Evolutionary conservation across 768 basidiomycete genomes (phyloP).

Genomic region (Phylloporus sp.): DNA sequence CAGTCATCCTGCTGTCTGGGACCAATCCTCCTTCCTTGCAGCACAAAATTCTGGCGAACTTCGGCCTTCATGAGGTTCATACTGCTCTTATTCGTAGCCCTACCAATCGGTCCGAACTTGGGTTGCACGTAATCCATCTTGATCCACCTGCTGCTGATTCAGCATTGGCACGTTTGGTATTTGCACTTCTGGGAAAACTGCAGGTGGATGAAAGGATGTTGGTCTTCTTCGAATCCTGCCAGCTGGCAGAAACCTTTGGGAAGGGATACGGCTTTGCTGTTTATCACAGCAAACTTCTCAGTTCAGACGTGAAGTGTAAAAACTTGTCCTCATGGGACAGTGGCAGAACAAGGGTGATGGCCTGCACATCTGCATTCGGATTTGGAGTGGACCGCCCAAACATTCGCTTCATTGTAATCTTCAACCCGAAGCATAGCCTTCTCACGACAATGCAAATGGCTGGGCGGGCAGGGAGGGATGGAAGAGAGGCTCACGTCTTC

Average conservation of each 20-base stretch:
- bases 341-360: background rate
- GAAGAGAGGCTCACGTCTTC: constrained; percentile 1
- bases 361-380: constrained; percentile 3
- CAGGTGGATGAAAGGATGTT: background rate
- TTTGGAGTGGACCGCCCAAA: constrained; percentile 3
- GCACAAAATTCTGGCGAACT: background rate
- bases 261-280: background rate
- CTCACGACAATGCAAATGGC: background rate
- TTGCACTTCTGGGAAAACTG: background rate
- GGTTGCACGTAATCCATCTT: background rate
- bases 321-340: constrained; percentile 4
- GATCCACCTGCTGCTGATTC: background rate
- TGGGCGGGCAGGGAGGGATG: constrained; percentile 7
- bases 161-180: background rate
- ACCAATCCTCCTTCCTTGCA: background rate
- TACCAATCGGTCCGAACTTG: constrained; percentile 1
- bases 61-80: background rate
- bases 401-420: constrained; percentile 2
- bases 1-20: constrained; percentile 1
- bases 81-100: background rate
- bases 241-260: background rate
- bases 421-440: background rate
- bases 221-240: background rate
- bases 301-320: background rate
- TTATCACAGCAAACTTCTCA: background rate